Base-by-base conservation (phyloP, 305 asterid genomes). In the Petunia hybrid region DNA sequence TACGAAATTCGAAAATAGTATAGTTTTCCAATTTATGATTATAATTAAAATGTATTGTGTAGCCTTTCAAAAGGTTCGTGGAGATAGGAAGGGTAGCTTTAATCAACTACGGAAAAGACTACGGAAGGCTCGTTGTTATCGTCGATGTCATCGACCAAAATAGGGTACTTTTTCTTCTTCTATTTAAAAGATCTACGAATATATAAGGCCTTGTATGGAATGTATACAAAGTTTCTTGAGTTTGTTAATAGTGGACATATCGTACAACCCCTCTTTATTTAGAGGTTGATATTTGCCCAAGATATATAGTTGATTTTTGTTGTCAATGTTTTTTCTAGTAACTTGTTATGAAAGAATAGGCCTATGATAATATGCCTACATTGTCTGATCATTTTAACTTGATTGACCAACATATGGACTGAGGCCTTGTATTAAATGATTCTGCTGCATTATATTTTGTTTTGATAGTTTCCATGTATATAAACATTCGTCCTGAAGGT, bases 51-150 rank as follows among this genome's bases (percentile, higher is more conserved):
- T 70, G 69, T 61, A 35, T 60, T 45, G 78, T 85, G 79, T 64
- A 92, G 98, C 94, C 97, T 86, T 91, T 93, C 93, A 93, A 93
- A 91, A 90, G 98, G 83, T 93, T 85, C 82, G 94, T 93, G 67
- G 97, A 93, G 94, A 89, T 91, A 79, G 98, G 97, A 64, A 89
- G 98, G 83, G 97, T 93, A 1, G 97, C 92, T 40, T 90, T 93
- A 14, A 89, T 92, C 83, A 93, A 93, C 83, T 93, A 89, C 82
- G 97, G 95, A 9, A 87, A 93, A 84, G 98, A 93, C 71, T 93
- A 92, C 68, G 97, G 97, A 13, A 85, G 77, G 85, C 94, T 93
- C 3, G 96, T 92, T 22, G 97, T 93, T 79, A 93, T 92, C 39
- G 98, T 92, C 43, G 98, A 92, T 51, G 97, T 93, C 82, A 86